phyloP scores from a whole-genome alignment of 345 rosid species.

The sweet orange (Citrus sinensis) region DVS_A1.0 CM039162.1:18984001-18984500 shows the following conservation, averaged over 20 bases:
- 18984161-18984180: not conserved
- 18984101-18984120: not conserved
- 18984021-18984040: not conserved
- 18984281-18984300: too few relatives aligned
- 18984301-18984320: too few relatives aligned
- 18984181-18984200: not conserved
- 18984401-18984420: not conserved
- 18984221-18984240: too few relatives aligned
- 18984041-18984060: not conserved
- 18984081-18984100: not conserved
- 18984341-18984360: too few relatives aligned
- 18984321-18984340: too few relatives aligned
- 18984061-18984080: not conserved
- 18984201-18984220: too few relatives aligned
- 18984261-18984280: not conserved
- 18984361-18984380: not conserved
- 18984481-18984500: conserved; percentile 12
- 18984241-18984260: not conserved
- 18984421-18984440: not conserved
- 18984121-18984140: not conserved
- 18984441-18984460: not conserved
- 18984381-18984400: not conserved
- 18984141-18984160: not conserved
- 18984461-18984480: not conserved
- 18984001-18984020: not conserved